Base-by-base conservation (phyloP, 1,284 basidiomycete genomes). In the Coniferiporia weirii region DNA sequence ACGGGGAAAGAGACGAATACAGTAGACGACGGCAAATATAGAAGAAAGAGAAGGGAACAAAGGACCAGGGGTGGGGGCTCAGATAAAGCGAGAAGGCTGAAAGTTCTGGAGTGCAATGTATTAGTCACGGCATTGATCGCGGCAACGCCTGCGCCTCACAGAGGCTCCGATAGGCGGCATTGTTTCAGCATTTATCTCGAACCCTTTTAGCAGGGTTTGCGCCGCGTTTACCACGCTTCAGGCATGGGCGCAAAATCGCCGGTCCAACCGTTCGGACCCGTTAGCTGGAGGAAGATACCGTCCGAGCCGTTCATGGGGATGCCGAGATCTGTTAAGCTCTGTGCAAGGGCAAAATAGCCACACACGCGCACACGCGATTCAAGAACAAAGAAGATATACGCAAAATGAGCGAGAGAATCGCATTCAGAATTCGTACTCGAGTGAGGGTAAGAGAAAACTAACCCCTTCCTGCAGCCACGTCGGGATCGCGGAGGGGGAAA, bases 241-340 rank as follows among this genome's bases (percentile, higher is more conserved):
- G 89, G 87, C 82, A 88, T 87, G 49, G 83, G 78, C 12, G 81
- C 76, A 67, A 89, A 85, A 67, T 89, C 87, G 51, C 83, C 82
- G 40, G 79, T 81, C 89, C 89, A 91, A 9, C 88, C 87, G 61
- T 83, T 87, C 47, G 78, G 70, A 58, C 80, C 82, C 47, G 78
- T 77, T 75, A 89, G 81, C 66, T 88, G 88, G 58, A 95, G 72
- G 75, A 95, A 95, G 56, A 95, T 87, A 6, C 89, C 91, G 66
- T 95, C 93, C 4, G 88, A 90, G 49, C 92, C 93, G 66, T 94
- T 93, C 48, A 85, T 79, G n/a, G 93, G 93, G 52, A 95, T 74
- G 15, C 93, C 92, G 5, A 95, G 83, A 71, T 95, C 93, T 19
- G 87, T 85, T 63, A 94, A 74, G 68, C 84, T 93, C 90, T 94